Base-by-base conservation (phyloP, 495 filamentous ascomycete species). In the Penicillium manginii region DNA sequence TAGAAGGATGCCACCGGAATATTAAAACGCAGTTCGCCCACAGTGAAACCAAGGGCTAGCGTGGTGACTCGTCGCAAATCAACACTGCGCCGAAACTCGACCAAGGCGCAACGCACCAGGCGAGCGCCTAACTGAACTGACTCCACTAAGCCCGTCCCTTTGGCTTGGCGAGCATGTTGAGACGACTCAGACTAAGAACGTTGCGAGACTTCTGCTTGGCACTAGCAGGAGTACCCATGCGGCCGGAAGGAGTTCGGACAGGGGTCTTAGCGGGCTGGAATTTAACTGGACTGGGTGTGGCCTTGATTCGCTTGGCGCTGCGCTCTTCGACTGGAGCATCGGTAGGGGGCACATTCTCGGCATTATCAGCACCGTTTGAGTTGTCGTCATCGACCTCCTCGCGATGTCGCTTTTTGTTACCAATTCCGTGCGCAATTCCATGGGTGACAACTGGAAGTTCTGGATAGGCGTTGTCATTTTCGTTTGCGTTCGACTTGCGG, bases 381-480 rank as follows among this genome's bases (percentile, higher is more conserved):
- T 85, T 5, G 33, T 74, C 70, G 31, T 76, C 73, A 78, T 63
- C 88, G 9, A 63, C 58, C 3, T 78, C 69, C 43, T 76, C 78
- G 15, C 85, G 81, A 54, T 81, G 81, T 46, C 88, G 81, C 76
- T 91, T 91, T 78, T 92, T 91, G 74, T 88, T 91, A 3, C 73
- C 66, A 65, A 92, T 84, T 32, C 89, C 89, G 66, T 91, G 89
- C 9, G 87, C 83, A 49, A 89, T 84, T 32, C 89, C 89, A 63
- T 91, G 88, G 5, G 87, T 80, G 32, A 89, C 76, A 11, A 83
- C 74, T 0, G 70, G 68, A 39, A 81, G 66, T 6, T 75, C 72
- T 8, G 71, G 65, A 50, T 69, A 57, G n/a, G 50, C 50, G 49
- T 61, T 18, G 22, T 52, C 22, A 23, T 60, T 54, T 3, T 51